Conservation (phyloP, 805 yeast genomes). For the Starmerella bombicola region DNA sequence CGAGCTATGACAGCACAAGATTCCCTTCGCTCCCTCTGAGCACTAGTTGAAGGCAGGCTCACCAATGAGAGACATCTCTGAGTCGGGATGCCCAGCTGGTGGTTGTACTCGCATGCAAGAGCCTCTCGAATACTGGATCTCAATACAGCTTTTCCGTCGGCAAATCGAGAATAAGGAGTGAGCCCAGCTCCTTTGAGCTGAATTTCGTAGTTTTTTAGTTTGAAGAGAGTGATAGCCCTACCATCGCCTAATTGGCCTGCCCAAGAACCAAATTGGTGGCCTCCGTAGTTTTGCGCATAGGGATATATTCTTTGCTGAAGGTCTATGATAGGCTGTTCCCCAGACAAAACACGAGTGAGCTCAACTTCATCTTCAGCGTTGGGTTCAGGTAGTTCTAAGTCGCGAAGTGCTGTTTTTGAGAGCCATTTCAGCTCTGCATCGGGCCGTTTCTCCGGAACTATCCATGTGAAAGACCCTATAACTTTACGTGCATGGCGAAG, state of each 20-base stretch:
- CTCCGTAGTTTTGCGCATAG: constrained; percentile 85
- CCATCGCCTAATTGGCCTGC: constrained; percentile 98
- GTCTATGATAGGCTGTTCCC: constrained; percentile 38
- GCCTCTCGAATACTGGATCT: constrained; percentile 83
- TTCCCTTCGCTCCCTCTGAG: constrained; percentile 60
- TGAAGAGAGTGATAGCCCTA: constrained; percentile 72
- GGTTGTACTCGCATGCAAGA: constrained; percentile 65
- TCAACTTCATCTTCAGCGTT: constrained; percentile 32
- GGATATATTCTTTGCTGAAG: constrained; percentile 44
- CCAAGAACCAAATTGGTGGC: constrained; percentile 90
- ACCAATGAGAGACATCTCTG: constrained; percentile 72
- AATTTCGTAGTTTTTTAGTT: constrained; percentile 47
- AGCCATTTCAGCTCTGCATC: constrained; percentile 39
- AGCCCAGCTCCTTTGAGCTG: constrained; percentile 88
- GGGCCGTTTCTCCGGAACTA: constrained; percentile 49
- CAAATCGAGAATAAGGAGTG: constrained; percentile 88
- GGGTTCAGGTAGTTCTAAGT: constrained; percentile 40
- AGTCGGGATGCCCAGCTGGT: constrained; percentile 74
- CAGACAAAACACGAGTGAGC: constrained; percentile 48
- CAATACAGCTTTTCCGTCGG: constrained; percentile 90
- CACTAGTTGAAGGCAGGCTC: constrained; percentile 58
- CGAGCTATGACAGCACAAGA: constrained; percentile 76
- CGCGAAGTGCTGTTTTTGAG: constrained; percentile 47
- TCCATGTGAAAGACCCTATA: constrained; percentile 57
- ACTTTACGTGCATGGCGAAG: constrained; percentile 43